Conservation (phyloP, 345 rosid genomes). For the Hevea brasiliensis region DNA sequence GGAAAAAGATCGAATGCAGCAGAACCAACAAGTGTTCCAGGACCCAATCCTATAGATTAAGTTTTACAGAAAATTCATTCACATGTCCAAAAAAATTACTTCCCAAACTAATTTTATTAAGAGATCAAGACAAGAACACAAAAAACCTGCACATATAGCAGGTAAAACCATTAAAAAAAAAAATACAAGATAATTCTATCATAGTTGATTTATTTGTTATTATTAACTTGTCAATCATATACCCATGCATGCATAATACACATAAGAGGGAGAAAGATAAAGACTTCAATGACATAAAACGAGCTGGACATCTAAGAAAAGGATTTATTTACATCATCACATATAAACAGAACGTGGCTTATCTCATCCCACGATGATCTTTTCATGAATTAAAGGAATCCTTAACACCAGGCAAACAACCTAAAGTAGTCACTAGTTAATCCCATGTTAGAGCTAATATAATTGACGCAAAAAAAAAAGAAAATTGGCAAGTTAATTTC, state of each 20-base stretch:
- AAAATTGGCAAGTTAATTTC: no score
- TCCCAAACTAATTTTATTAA: background rate
- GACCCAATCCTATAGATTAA: conserved; percentile 69
- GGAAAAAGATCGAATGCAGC: conserved; percentile 99
- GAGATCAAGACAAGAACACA: background rate
- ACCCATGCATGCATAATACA: background rate
- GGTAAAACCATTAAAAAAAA: background rate
- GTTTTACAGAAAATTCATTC: conserved; percentile 3
- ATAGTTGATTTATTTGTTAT: background rate
- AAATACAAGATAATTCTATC: background rate
- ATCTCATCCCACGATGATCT: background rate
- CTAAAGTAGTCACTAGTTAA: background rate
- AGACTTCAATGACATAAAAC: background rate
- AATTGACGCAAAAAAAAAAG: background rate
- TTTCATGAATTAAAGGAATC: background rate
- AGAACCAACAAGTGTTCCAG: conserved; percentile 97
- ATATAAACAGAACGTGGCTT: background rate
- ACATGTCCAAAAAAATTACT: background rate
- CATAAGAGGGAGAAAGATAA: background rate
- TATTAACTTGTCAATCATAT: background rate
- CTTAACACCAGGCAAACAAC: background rate
- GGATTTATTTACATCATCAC: background rate
- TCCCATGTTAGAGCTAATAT: background rate
- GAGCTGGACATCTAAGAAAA: background rate
- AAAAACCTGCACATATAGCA: background rate